Percentiles rank a stretch among this genome's conserved stretches.
Conservation (phyloP, 306 rosid species). For the Rosa lucieae region DNA sequence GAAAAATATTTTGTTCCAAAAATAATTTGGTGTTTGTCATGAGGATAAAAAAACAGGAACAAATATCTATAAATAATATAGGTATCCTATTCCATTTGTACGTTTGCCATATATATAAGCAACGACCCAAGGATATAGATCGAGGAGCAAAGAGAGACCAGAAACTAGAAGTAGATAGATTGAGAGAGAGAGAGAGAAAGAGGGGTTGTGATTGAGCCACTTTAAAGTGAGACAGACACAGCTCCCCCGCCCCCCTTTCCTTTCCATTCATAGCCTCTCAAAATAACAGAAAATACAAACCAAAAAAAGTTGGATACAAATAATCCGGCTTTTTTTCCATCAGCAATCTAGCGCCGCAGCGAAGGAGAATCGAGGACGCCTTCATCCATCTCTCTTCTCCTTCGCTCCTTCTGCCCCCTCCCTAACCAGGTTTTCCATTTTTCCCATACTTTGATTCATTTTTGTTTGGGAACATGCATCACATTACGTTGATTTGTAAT, state of each 20-base stretch:
- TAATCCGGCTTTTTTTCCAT: not conserved
- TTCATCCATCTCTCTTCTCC: not conserved
- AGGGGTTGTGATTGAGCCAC: not conserved
- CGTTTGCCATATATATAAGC: not conserved
- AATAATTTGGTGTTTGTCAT: not conserved
- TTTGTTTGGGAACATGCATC: no score
- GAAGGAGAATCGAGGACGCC: not conserved
- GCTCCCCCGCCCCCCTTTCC: no score
- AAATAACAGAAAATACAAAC: not conserved
- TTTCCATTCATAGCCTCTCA: not conserved
- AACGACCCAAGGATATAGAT: not conserved
- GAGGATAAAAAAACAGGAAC: not conserved
- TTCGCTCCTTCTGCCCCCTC: conserved; percentile 6
- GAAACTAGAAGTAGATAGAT: not conserved
- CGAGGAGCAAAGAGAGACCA: not conserved
- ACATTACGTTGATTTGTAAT: not conserved
- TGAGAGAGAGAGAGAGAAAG: not conserved
- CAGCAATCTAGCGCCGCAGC: not conserved
- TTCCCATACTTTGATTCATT: not conserved
- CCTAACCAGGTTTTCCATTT: not conserved
- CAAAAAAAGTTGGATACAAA: not conserved
- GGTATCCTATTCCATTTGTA: not conserved
- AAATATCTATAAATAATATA: not conserved
- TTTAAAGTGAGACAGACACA: not conserved
- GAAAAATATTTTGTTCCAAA: not conserved